Evolutionary conservation across 1,284 basidiomycete species (phyloP).

Genomic region (Ganoderma multipileum): DNA sequence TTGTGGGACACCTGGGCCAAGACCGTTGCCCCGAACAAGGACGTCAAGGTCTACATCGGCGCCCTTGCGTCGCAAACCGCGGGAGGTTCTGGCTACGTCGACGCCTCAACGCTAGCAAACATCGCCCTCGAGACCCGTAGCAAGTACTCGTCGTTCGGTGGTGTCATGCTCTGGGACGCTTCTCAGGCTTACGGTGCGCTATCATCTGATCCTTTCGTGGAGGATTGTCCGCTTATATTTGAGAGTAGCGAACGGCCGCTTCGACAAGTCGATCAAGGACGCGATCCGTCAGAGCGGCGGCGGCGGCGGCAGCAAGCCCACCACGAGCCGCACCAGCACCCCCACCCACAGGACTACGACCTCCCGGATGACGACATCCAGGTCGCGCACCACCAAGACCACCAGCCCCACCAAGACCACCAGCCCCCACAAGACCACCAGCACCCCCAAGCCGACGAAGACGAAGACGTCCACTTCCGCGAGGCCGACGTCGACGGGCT

Average conservation of each 20-base stretch:
- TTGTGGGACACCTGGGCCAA: conserved; percentile 70
- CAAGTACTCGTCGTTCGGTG: conserved; percentile 69
- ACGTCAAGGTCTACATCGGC: conserved; percentile 70
- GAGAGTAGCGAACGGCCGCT: conserved; percentile 56
- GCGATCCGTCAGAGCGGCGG: conserved; percentile 48
- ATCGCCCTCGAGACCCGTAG: conserved; percentile 52
- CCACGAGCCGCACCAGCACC: conserved; percentile 32
- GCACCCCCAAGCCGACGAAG: conserved; percentile 33
- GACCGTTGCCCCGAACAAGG: conserved; percentile 58
- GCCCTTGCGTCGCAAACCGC: conserved; percentile 59
- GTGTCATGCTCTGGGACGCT: conserved; percentile 73
- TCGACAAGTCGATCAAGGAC: conserved; percentile 58
- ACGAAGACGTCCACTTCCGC: conserved; percentile 31
- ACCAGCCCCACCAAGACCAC: conserved; percentile 29
- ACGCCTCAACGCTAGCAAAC: conserved; percentile 49
- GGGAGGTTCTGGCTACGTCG: conserved; percentile 60
- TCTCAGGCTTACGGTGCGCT: conserved; percentile 63
- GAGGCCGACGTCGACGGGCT: conserved; percentile 22
- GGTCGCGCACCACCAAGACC: conserved; percentile 27
- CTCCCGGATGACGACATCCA: too few relatives aligned
- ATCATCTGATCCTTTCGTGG: not conserved
- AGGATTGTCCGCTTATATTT: conserved; percentile 2
- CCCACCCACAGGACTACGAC: conserved; percentile 37
- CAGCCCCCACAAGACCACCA: conserved; percentile 29
- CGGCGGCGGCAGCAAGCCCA: conserved; percentile 34